These are phyloP conservation scores for Solanum tarijense DNA, from an alignment of 257 asterid genomes.

Conservation along the genomic window DNA sequence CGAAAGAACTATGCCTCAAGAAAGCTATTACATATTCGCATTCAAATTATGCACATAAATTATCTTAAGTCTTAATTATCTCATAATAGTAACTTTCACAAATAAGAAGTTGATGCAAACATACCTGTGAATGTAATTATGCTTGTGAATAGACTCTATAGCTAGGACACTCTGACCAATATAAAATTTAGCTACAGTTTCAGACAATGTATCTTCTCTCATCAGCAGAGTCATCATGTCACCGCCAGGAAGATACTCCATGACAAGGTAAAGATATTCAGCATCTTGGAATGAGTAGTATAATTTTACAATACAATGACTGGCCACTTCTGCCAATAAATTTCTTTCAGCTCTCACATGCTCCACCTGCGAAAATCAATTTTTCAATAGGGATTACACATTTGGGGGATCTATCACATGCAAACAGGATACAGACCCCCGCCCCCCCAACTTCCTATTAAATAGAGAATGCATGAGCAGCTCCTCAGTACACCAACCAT, in stretches of 20 bases:
- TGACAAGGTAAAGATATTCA: constrained; percentile 28
- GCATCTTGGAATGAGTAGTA: constrained; percentile 21
- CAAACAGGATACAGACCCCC: not conserved
- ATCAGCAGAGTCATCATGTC: constrained; percentile 96
- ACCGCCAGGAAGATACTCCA: constrained; percentile 99
- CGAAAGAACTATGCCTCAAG: not conserved
- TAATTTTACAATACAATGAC: constrained; percentile 16
- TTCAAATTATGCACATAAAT: not conserved
- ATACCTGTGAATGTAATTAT: constrained; percentile 18
- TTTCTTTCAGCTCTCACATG: constrained; percentile 21
- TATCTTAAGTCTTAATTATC: not conserved
- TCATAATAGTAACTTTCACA: not conserved
- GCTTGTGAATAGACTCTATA: constrained; percentile 19
- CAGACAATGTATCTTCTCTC: constrained; percentile 37
- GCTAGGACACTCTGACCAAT: constrained; percentile 16
- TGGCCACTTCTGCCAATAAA: constrained; percentile 18
- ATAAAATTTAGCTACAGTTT: constrained; percentile 17
- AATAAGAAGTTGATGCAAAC: not conserved
- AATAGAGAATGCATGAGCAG: not conserved
- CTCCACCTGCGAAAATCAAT: constrained; percentile 17
- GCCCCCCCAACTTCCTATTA: not conserved
- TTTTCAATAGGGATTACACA: not conserved
- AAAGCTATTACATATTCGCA: not conserved
- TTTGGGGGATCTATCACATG: not conserved
- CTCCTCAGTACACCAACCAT: not conserved